Percentiles rank a stretch among this genome's conserved stretches.
Conservation (phyloP, 2,329 filamentous ascomycete genomes). For the Ceratocystis variospora region DNA sequence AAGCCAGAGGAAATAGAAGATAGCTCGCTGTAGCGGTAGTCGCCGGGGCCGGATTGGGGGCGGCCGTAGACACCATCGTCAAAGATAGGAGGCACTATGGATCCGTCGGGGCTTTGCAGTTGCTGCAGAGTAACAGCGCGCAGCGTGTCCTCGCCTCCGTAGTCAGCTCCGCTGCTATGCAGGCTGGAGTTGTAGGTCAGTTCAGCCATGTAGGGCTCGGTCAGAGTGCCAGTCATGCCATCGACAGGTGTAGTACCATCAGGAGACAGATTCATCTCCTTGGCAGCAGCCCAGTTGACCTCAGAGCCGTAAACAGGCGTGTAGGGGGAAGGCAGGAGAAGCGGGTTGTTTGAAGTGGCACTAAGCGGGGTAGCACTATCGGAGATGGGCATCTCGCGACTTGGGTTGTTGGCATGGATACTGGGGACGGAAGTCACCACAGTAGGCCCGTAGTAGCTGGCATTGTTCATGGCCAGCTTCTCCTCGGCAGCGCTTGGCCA, state of each 20-base stretch:
- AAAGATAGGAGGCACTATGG: background rate
- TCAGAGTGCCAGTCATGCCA: background rate
- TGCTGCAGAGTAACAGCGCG: background rate
- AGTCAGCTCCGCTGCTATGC: slow-evolving; percentile 12
- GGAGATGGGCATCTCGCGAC: background rate
- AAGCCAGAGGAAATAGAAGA: slow-evolving; percentile 53
- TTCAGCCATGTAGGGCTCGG: slow-evolving; percentile 14
- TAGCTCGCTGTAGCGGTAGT: slow-evolving; percentile 25
- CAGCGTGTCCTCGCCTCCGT: slow-evolving; percentile 18
- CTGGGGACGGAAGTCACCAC: background rate
- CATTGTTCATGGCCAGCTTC: slow-evolving; percentile 5
- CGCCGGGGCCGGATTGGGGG: background rate
- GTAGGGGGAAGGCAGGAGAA: slow-evolving; percentile 5
- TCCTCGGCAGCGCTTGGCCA: slow-evolving; percentile 8
- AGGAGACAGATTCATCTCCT: background rate
- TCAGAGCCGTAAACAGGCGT: slow-evolving; percentile 1
- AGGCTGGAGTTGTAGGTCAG: slow-evolving; percentile 12
- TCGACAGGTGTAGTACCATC: background rate
- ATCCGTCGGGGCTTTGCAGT: background rate
- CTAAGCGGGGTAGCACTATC: background rate
- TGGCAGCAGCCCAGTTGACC: slow-evolving; percentile 8
- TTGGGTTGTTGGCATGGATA: background rate
- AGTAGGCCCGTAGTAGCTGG: background rate
- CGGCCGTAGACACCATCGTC: background rate
- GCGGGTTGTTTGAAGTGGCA: background rate